Evolutionary conservation across 306 rosid genomes (phyloP), one percentile per base, ranked within the genome.

Genomic region (Lathyrus sativus): DNA sequence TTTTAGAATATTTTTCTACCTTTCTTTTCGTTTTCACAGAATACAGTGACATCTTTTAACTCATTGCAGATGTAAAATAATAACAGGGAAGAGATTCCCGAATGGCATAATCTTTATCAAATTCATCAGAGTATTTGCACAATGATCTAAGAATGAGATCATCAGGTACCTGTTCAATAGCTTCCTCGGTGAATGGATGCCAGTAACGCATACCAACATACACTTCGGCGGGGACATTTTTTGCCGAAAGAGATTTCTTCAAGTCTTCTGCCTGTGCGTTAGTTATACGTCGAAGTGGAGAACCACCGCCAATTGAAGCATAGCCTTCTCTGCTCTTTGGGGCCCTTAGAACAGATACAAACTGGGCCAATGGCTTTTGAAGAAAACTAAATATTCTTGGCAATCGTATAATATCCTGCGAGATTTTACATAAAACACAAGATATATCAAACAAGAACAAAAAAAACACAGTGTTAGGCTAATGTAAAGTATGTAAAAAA

Each of bases 151-250:
- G 67, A 67, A 18, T 7, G 59, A 28, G 26, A 61, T 44, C 38
- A 70, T 11, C 43, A 67, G 56, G 41, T 68, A 91, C 96, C 89
- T 86, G 86, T 70, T 91, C 89, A 53, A 89, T 91, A 22, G 97
- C 97, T 80, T 89, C 97, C 78, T 91, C 97, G 8, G 97, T 91
- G 74, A 91, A 91, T 11, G 97, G 97, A 80, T 91, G 97, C 99
- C 99, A 93, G 74, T 93, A 93, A 24, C 99, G 93, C 99, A 93
- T 93, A 67, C 97, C 97, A 33, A 91, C 96, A 46, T 91, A 91
- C 77, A 91, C 97, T 67, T 89, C 77, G 9, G 96, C 95, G 1
- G 81, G 88, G 67, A 91, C 91, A 77, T 91, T 78, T 82, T 91
- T 91, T 41, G 11, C 60, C 82, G 81, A 84, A 58, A 91, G 91